Conservation (phyloP, 164 flowering plant genomes). For the Nelumbo lutea region DNA sequence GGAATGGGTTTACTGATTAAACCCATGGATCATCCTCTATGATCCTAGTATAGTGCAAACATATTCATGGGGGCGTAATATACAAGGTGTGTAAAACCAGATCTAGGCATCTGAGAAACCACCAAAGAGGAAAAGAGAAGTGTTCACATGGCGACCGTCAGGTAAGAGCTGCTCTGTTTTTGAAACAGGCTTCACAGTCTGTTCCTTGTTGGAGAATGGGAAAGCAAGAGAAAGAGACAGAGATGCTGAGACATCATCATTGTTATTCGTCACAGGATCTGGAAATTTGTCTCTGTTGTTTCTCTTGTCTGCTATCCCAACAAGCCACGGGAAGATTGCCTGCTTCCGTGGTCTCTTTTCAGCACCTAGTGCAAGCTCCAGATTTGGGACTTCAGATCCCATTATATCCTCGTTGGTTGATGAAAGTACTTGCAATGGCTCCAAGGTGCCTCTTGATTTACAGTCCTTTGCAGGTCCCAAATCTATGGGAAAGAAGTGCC, state of each 20-base stretch:
- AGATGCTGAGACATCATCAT: slow-evolving; percentile 44
- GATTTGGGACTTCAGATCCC: slow-evolving; percentile 41
- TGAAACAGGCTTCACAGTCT: slow-evolving; percentile 25
- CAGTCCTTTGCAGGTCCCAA: slow-evolving; percentile 23
- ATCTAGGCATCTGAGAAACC: slow-evolving; percentile 37
- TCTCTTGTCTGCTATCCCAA: slow-evolving; percentile 25
- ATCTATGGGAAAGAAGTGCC: slow-evolving; percentile 50
- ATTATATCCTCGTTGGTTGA: slow-evolving; percentile 29
- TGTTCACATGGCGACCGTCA: slow-evolving; percentile 35
- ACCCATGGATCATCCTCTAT: slow-evolving; percentile 20
- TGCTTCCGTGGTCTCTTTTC: slow-evolving; percentile 30
- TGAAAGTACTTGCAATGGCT: slow-evolving; percentile 25
- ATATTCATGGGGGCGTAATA: slow-evolving; percentile 18
- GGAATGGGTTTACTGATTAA: slow-evolving; percentile 12
- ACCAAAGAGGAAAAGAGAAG: slow-evolving; percentile 50
- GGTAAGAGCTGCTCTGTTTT: slow-evolving; percentile 36
- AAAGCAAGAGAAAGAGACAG: slow-evolving; percentile 72
- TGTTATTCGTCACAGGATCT: slow-evolving; percentile 16
- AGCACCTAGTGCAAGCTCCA: slow-evolving; percentile 83
- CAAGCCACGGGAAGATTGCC: slow-evolving; percentile 34
- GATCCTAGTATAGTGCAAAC: slow-evolving; percentile 17
- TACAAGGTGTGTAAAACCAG: slow-evolving; percentile 9
- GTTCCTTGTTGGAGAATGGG: slow-evolving; percentile 46
- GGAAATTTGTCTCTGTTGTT: slow-evolving; percentile 22
- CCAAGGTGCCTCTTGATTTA: slow-evolving; percentile 8